Conservation (phyloP, 805 yeast species). For the Metschnikowia cubensis region DNA sequence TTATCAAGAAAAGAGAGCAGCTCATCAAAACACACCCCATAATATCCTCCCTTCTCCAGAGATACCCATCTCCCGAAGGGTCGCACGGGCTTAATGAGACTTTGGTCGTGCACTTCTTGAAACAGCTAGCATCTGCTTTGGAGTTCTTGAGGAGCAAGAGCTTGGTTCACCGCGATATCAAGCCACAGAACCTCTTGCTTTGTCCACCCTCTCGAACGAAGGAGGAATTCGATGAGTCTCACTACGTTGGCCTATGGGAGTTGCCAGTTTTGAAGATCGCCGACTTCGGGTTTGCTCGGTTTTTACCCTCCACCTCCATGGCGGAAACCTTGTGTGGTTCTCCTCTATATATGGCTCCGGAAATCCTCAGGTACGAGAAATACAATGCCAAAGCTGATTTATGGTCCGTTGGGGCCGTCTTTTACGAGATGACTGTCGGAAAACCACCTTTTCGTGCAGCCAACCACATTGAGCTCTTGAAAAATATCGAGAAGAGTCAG, state of each 20-base stretch:
- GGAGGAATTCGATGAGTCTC: constrained; percentile 50
- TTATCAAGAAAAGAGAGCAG: constrained; percentile 74
- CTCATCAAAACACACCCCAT: constrained; percentile 72
- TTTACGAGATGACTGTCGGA: constrained; percentile 95
- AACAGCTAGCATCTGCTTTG: constrained; percentile 82
- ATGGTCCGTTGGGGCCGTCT: constrained; percentile 97
- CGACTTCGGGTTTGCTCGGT: constrained; percentile 96
- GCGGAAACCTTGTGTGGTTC: constrained; percentile 98
- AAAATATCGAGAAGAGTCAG: constrained; percentile 77
- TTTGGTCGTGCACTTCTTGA: constrained; percentile 76
- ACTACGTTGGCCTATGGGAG: constrained; percentile 79
- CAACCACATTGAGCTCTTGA: constrained; percentile 84
- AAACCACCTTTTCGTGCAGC: constrained; percentile 93
- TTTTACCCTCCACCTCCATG: constrained; percentile 86
- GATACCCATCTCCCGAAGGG: constrained; percentile 79
- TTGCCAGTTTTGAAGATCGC: constrained; percentile 90
- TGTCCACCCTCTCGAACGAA: constrained; percentile 76
- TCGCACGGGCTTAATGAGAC: constrained; percentile 77
- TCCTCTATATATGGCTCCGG: constrained; percentile 98
- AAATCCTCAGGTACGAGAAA: constrained; percentile 87
- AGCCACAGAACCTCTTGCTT: constrained; percentile 84
- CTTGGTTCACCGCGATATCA: constrained; percentile 90
- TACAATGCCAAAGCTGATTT: constrained; percentile 96
- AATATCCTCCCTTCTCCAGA: constrained; percentile 66
- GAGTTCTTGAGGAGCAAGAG: constrained; percentile 77